Percentiles rank a stretch among this genome's conserved stretches.
These are phyloP conservation scores for Chrysanthemum seticuspe DNA, from an alignment of 129 eudicot species.

Conservation along the genomic window DNA sequence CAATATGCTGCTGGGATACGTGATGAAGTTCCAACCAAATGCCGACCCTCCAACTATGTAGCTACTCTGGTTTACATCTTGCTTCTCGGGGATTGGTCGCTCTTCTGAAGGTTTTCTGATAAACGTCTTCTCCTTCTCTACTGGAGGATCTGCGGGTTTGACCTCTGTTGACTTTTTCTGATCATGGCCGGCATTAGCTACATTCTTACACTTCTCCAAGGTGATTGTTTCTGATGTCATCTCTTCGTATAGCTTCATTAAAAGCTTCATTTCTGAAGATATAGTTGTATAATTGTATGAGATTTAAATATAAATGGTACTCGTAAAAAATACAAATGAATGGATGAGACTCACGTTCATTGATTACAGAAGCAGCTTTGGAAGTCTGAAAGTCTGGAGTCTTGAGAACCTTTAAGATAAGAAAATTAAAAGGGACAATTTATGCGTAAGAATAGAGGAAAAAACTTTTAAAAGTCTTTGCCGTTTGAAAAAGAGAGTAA, in stretches of 20 bases:
- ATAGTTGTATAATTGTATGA: not conserved
- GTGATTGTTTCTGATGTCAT: conserved; percentile 44
- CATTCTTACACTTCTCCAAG: conserved; percentile 36
- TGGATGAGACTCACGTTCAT: conserved; percentile 43
- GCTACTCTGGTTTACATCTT: conserved; percentile 45
- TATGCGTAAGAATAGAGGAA: not conserved
- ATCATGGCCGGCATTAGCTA: conserved; percentile 10
- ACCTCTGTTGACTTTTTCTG: conserved; percentile 29
- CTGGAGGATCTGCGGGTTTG: conserved; percentile 33
- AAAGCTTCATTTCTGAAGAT: conserved; percentile 61
- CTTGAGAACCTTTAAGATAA: conserved; percentile 61
- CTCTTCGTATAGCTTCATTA: conserved; percentile 65
- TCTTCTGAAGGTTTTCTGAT: conserved; percentile 43
- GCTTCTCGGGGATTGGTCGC: conserved; percentile 36
- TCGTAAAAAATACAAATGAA: too few relatives aligned
- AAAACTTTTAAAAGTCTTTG: too few relatives aligned
- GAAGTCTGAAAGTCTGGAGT: conserved; percentile 71
- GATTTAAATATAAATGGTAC: not conserved
- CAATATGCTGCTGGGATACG: conserved; percentile 38
- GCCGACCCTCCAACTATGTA: conserved; percentile 96
- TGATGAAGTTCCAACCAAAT: conserved; percentile 94
- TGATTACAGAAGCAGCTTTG: conserved; percentile 73
- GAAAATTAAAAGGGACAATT: not conserved
- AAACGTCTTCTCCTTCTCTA: conserved; percentile 19
- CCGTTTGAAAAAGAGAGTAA: too few relatives aligned